Conservation (phyloP, 352 stramenopile genomes). For the Phytophthora cryptogea region DNA sequence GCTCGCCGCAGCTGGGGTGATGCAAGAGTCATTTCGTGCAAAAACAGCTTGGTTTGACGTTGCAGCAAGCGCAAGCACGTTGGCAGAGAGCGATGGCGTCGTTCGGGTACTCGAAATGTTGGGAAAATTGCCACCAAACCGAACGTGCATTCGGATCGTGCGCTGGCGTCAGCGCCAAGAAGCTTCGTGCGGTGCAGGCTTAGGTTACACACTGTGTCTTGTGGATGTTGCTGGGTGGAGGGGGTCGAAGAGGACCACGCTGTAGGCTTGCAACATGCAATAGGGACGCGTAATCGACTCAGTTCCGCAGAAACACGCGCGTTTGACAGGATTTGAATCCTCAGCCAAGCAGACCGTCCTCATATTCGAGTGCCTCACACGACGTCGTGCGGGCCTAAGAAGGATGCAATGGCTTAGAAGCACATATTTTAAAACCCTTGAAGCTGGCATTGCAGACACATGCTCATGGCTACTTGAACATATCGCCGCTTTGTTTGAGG, state of each 20-base stretch:
- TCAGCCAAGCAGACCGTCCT: neutral
- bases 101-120: no score
- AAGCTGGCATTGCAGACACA: neutral
- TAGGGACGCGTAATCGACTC: conserved; percentile 8
- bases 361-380: no score
- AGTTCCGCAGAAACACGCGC: conserved; percentile 24
- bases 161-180: neutral
- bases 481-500: neutral
- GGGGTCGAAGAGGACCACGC: neutral
- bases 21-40: neutral
- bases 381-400: no score
- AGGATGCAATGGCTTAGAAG: no score
- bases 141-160: neutral
- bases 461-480: neutral
- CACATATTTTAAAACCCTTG: no score
- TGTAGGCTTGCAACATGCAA: neutral
- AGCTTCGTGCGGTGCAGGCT: neutral
- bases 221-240: conserved; percentile 18
- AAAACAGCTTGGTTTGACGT: neutral
- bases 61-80: conserved; percentile 5
- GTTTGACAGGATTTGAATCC: neutral
- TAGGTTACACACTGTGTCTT: neutral
- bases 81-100: neutral
- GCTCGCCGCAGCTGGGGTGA: neutral
- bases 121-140: neutral